Evolutionary conservation across 768 basidiomycete species (phyloP).

Genomic region (Psilocybe sp.): DNA sequence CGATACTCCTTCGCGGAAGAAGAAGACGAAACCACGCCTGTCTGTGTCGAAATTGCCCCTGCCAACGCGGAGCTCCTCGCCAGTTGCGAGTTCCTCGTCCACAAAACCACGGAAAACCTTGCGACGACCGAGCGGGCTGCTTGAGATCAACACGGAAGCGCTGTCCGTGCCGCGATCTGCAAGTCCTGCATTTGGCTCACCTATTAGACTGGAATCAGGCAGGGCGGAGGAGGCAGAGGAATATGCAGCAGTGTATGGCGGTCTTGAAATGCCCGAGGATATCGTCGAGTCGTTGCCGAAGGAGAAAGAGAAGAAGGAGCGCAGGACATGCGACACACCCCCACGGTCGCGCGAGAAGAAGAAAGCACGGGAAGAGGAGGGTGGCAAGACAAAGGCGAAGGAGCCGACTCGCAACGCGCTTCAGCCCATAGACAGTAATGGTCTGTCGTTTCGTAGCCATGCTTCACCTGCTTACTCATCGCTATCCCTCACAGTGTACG

Average conservation of each 20-base stretch:
- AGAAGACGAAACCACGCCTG: conserved; percentile 45
- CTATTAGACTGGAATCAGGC: conserved; percentile 52
- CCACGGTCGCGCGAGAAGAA: conserved; percentile 17
- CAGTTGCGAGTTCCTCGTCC: conserved; percentile 26
- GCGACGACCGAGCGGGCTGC: conserved; percentile 52
- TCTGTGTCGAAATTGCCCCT: conserved; percentile 48
- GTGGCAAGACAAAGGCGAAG: conserved; percentile 50
- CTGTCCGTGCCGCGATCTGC: conserved; percentile 50
- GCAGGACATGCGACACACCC: conserved; percentile 36
- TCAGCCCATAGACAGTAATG: conserved; percentile 42
- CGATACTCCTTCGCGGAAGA: conserved; percentile 40
- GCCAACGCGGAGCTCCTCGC: conserved; percentile 40
- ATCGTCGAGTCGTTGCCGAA: conserved; percentile 22
- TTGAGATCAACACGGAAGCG: conserved; percentile 41
- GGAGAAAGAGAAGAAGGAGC: conserved; percentile 49
- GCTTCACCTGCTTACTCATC: not conserved
- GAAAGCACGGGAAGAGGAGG: conserved; percentile 27
- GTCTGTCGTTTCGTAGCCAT: conserved; percentile 20
- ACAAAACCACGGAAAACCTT: conserved; percentile 37
- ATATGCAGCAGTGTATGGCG: conserved; percentile 30
- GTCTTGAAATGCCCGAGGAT: conserved; percentile 33
- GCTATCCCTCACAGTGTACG: conserved; percentile 16
- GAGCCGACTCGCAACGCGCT: conserved; percentile 53
- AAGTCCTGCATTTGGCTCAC: conserved; percentile 70
- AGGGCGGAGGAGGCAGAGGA: conserved; percentile 60